Conservation (phyloP, 345 rosid genomes). For the Rhizophora mangle region DNA sequence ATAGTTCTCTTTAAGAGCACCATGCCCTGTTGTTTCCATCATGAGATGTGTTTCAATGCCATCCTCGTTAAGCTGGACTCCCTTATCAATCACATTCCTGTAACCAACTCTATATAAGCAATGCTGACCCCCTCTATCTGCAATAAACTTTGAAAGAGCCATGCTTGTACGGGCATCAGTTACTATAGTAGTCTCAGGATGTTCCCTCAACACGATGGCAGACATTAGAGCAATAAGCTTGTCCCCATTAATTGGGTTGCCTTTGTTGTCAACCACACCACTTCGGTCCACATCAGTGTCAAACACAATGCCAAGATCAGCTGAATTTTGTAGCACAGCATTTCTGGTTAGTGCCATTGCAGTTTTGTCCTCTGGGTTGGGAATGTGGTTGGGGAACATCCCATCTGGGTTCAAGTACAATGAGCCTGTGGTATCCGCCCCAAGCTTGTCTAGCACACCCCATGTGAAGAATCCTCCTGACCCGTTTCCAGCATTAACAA, state of each 20-base stretch:
- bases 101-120: conserved; percentile 92
- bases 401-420: conserved; percentile 84
- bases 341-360: conserved; percentile 86
- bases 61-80: conserved; percentile 66
- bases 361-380: conserved; percentile 80
- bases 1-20: conserved; percentile 89
- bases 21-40: conserved; percentile 99
- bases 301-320: conserved; percentile 91
- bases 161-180: conserved; percentile 92
- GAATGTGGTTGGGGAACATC: conserved; percentile 92
- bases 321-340: conserved; percentile 64
- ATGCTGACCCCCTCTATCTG: conserved; percentile 72
- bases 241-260: conserved; percentile 87
- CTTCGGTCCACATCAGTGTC: conserved; percentile 96
- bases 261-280: conserved; percentile 74
- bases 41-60: conserved; percentile 81
- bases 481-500: conserved; percentile 89
- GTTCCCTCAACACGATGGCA: conserved; percentile 72
- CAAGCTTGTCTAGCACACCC: conserved; percentile 82
- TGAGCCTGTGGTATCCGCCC: conserved; percentile 89
- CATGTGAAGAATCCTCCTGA: conserved; percentile 94
- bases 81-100: conserved; percentile 88
- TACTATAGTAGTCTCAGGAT: conserved; percentile 73
- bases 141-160: conserved; percentile 64
- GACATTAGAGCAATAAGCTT: conserved; percentile 87